Base-by-base conservation (phyloP, 768 basidiomycete genomes). In the Gloeostereum incarnatum region DNA sequence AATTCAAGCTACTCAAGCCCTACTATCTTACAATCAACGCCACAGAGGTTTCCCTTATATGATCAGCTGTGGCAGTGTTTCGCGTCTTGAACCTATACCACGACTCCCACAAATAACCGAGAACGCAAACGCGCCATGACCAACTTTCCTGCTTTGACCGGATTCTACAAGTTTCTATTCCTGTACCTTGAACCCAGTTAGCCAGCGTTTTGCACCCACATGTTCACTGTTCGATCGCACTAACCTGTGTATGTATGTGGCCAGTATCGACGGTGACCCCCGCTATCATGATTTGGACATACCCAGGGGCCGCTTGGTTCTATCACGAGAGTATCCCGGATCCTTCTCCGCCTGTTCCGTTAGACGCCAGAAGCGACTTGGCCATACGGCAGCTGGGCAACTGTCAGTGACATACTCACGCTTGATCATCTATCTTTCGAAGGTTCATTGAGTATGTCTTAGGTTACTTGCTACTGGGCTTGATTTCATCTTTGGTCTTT, bases 401-500 rank as follows among this genome's bases (percentile, higher is more conserved):
- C 40, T 75, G 80, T 78, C 44, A 14, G 65, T 43, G 23, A 26
- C 36, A 8, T 40, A 21, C 11, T 3, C 44, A 34, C 22, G 6
- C 20, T 33, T 17, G 24, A 30, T 19, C n/a, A 31, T 16, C 39
- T 38, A 6, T 6, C 36, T 14, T 5, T 14, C 26, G 31, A 7
- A 5, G 6, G n/a, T 35, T 18, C 18, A 22, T 17, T 40, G 18
- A 23, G 21, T 23, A 6, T 4, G 16, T 16, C 4, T 27, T 32
- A 82, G 81, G 77, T 46, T 83, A 78, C 49, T 49, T 80, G 41
- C 58, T 83, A 1, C 57, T 83, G 1, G 74, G 73, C n/a, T 56
- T 85, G 42, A 62, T 82, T 33, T 77, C 78, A 7, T 71, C 76
- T 4, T 50, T 84, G 18, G 78, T 78, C 7, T 81, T 83, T 51